These are phyloP conservation scores for Dimocarpus longan DNA, from an alignment of 345 rosid species.

Conservation along the genomic window DNA sequence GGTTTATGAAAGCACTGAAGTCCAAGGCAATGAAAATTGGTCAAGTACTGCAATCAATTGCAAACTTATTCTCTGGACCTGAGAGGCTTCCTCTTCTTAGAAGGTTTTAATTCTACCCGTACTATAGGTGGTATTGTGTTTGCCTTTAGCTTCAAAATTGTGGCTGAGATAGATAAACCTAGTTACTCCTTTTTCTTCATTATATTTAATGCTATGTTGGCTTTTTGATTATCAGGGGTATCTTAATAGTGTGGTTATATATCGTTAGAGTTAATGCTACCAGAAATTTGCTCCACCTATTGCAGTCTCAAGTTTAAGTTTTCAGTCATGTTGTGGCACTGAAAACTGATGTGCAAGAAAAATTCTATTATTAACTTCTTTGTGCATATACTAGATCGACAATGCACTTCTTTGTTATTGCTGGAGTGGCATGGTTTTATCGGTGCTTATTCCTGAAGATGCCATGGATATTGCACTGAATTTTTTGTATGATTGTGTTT, in stretches of 20 bases:
- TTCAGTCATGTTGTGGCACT: not conserved
- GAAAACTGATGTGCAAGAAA: not conserved
- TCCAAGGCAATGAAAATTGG: slow-evolving; percentile 67
- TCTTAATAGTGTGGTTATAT: not conserved
- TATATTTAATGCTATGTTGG: not conserved
- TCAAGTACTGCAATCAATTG: slow-evolving; percentile 63
- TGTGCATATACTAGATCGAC: slow-evolving; percentile 11
- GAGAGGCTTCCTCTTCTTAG: slow-evolving; percentile 69
- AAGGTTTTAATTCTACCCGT: slow-evolving; percentile 46
- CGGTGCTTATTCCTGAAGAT: not conserved
- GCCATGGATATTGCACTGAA: not conserved
- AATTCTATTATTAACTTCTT: slow-evolving; percentile 9
- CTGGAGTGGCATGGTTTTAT: not conserved
- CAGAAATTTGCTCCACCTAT: not conserved
- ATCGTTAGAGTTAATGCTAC: not conserved
- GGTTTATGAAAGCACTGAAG: slow-evolving; percentile 82
- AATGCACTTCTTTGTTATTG: not conserved
- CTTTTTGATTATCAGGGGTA: slow-evolving; percentile 10
- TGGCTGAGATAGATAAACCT: not conserved
- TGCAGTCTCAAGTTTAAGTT: not conserved
- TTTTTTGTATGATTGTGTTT: not conserved
- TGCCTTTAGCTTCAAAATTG: not conserved
- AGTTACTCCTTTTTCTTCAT: not conserved
- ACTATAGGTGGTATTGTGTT: not conserved
- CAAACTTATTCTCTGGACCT: slow-evolving; percentile 61